Conservation (phyloP, 2,329 filamentous ascomycete genomes). For the Didymella lethalis region DNA sequence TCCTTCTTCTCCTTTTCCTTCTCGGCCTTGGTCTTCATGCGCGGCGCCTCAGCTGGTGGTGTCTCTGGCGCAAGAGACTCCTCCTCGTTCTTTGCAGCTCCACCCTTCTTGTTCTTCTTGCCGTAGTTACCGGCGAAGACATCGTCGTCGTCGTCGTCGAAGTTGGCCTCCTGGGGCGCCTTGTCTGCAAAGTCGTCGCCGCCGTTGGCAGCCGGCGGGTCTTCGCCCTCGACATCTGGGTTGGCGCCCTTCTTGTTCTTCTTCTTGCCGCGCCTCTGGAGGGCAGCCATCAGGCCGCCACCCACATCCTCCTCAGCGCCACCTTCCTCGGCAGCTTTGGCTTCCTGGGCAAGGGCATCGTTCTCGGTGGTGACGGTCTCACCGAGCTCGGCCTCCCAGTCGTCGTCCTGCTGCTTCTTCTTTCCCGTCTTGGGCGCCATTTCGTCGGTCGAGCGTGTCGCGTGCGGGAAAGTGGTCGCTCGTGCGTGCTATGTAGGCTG, state of each 20-base stretch:
- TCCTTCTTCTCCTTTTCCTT: conserved; percentile 99
- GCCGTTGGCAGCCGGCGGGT: conserved; percentile 55
- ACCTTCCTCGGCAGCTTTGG: conserved; percentile 37
- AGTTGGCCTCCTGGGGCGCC: conserved; percentile 78
- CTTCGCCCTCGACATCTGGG: conserved; percentile 73
- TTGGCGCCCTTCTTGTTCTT: conserved; percentile 84
- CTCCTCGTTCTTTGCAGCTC: conserved; percentile 52
- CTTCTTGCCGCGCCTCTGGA: conserved; percentile 69
- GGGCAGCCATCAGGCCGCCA: conserved; percentile 58
- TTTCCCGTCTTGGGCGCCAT: conserved; percentile 96
- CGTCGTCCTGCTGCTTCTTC: conserved; percentile 86
- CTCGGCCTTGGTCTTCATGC: conserved; percentile 93
- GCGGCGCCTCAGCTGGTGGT: conserved; percentile 40
- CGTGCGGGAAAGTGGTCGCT: conserved; percentile 7
- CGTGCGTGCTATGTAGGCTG: conserved; percentile 12
- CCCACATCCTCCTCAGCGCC: conserved; percentile 59
- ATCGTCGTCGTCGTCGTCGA: conserved; percentile 70
- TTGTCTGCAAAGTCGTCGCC: conserved; percentile 64
- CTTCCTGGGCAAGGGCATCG: conserved; percentile 54
- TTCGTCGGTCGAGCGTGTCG: conserved; percentile 39
- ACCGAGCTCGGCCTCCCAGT: conserved; percentile 94
- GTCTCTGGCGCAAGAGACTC: conserved; percentile 49
- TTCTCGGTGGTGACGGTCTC: conserved; percentile 73
- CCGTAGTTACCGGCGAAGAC: conserved; percentile 78
- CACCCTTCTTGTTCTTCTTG: conserved; percentile 71